Base-by-base conservation (phyloP, 208 protist genomes). In the Acanthamoeba triangularis region DNA sequence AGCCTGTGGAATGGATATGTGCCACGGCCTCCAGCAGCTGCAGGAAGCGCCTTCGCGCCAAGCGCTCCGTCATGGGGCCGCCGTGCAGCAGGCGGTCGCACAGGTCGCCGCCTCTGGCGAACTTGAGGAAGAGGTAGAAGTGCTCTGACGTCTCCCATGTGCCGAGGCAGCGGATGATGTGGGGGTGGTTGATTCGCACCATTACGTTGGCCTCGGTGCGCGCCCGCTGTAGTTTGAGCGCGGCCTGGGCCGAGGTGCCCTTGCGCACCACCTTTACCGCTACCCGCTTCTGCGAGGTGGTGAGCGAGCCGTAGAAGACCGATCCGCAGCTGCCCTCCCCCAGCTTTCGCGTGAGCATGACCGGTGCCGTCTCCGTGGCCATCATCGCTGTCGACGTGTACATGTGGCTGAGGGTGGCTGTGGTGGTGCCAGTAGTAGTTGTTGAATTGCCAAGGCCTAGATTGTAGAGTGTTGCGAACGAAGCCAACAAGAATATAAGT, bases 61-160 rank as follows among this genome's bases (percentile, higher is more conserved):
- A 30, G 14, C 59, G 20, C n/a, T 92, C 59, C 54, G 16, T 28
- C 14, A 92, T 35, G 25, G 59, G 85, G 11, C 85, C 85, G 30
- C 63, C 37, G 28, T 23, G 49, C 8, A 25, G 18, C 20, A 92
- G 30, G 7, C 37, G 8, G n/a, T 72, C 56, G 44, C 33, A 52
- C 33, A 92, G 30, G 85, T 92, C 85, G 35, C 85, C 85, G 23
- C 61, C 37, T 44, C 35, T 2, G 0, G 85, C 85, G 85, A 47
- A 72, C 54, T 72, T 10, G 33, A 92, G 25, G 85, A 92, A 92
- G 8, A 92, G 54, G 85, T 52, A 72, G 85, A 65, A 65, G 30
- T 65, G 56, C 23, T 92, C 85, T n/a, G 8, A 8, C 0, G 85
- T 72, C 23, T 92, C 85, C 59, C 52, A 92, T 2, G 37, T 52